A percentile compares a stretch with the other conserved stretches of the same genome.
phyloP scores from a whole-genome alignment of 2,329 filamentous ascomycete species.

The Magnaporthales sp. region DNA sequence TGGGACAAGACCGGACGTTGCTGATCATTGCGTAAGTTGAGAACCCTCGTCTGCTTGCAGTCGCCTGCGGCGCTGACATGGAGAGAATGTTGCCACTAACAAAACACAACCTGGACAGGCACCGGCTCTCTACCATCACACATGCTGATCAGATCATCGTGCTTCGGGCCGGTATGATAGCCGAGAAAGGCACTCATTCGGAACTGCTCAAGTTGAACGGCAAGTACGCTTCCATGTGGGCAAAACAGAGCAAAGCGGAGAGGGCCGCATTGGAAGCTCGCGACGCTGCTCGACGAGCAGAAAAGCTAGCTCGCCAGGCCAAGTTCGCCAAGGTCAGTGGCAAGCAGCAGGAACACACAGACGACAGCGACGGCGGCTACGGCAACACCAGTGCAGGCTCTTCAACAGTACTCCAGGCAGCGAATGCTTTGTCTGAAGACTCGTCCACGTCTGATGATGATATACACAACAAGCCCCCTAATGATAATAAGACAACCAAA shows the following conservation, averaged over 20 bases:
- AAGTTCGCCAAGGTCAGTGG: slow-evolving; percentile 27
- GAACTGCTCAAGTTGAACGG: slow-evolving; percentile 63
- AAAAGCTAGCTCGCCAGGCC: slow-evolving; percentile 38
- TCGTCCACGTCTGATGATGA: slow-evolving; percentile 9
- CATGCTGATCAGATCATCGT: slow-evolving; percentile 18
- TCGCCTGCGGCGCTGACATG: background rate
- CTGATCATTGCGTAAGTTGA: slow-evolving; percentile 79
- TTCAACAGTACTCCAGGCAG: slow-evolving; percentile 26
- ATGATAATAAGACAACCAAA: slow-evolving; percentile 4
- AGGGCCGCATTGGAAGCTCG: slow-evolving; percentile 54
- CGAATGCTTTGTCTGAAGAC: slow-evolving; percentile 9
- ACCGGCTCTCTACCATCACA: slow-evolving; percentile 62
- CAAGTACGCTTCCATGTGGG: slow-evolving; percentile 80
- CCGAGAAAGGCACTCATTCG: slow-evolving; percentile 41
- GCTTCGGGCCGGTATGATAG: slow-evolving; percentile 15
- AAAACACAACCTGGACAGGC: slow-evolving; percentile 32
- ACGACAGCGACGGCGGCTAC: slow-evolving; percentile 29
- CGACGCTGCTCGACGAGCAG: slow-evolving; percentile 29
- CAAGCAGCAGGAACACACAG: slow-evolving; percentile 21
- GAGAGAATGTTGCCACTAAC: background rate
- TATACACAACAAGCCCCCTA: background rate
- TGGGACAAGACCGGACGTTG: slow-evolving; percentile 81
- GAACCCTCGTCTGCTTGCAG: background rate
- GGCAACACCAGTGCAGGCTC: slow-evolving; percentile 37
- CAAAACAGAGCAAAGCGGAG: slow-evolving; percentile 76